A percentile compares a stretch with the other conserved stretches of the same genome.
These are phyloP conservation scores for Penicillium palitans DNA, from an alignment of 2,329 filamentous ascomycete genomes.

Conservation along the genomic window DNA sequence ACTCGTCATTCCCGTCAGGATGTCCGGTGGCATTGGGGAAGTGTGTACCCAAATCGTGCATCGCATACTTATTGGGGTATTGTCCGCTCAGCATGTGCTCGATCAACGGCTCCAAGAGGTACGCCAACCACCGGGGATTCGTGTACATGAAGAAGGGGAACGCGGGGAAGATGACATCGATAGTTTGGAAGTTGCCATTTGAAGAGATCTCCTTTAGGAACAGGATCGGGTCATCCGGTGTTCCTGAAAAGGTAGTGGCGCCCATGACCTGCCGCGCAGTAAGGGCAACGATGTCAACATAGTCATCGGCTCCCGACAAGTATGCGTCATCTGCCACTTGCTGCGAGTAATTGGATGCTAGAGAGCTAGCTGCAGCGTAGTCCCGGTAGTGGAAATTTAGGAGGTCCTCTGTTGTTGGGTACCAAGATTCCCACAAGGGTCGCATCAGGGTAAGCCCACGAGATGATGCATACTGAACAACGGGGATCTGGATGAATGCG, in stretches of 20 bases:
- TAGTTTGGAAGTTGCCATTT: conserved; percentile 80
- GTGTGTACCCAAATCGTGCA: conserved; percentile 55
- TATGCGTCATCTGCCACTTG: conserved; percentile 71
- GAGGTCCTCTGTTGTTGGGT: conserved; percentile 61
- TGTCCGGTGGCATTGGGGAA: conserved; percentile 59
- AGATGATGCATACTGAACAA: conserved; percentile 75
- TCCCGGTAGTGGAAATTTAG: conserved; percentile 75
- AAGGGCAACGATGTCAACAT: conserved; percentile 74
- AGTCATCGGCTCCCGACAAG: conserved; percentile 70
- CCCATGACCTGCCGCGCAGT: conserved; percentile 79
- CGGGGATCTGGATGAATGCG: conserved; percentile 73
- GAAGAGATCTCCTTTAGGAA: conserved; percentile 87
- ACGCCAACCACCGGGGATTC: conserved; percentile 76
- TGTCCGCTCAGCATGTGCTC: conserved; percentile 80
- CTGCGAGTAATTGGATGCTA: conserved; percentile 72
- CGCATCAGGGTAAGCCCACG: conserved; percentile 75
- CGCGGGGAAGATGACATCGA: conserved; percentile 83
- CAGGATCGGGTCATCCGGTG: conserved; percentile 68
- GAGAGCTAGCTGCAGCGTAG: conserved; percentile 60
- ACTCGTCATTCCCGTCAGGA: conserved; percentile 54
- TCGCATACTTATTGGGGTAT: conserved; percentile 68
- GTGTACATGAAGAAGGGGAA: conserved; percentile 87
- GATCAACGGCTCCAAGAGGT: conserved; percentile 74
- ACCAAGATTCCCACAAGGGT: conserved; percentile 77
- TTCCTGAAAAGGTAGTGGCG: conserved; percentile 72